phyloP scores from a whole-genome alignment of 306 rosid genomes.

The Hippophae rhamnoides region DNA sequence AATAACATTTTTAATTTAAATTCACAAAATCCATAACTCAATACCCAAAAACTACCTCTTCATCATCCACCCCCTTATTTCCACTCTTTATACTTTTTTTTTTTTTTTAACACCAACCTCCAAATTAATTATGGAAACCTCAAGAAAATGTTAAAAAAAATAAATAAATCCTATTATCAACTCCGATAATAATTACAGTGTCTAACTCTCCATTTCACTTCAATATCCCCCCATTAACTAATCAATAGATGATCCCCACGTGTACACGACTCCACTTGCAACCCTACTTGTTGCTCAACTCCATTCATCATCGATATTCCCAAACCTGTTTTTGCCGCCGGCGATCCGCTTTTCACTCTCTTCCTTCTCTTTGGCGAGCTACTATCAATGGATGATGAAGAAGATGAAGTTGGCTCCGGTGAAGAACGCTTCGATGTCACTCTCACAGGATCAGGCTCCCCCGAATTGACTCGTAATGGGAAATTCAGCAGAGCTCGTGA shows the following conservation, averaged over 20 bases:
- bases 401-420: slow-evolving; percentile 34
- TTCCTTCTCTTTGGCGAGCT: slow-evolving; percentile 35
- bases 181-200: slow-evolving; percentile 29
- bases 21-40: no score
- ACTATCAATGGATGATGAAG: slow-evolving; percentile 23
- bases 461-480: slow-evolving; percentile 77
- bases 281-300: slow-evolving; percentile 14
- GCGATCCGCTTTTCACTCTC: slow-evolving; percentile 13
- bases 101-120: no score
- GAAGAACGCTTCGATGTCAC: slow-evolving; percentile 50
- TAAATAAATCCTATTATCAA: no score
- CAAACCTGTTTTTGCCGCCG: slow-evolving; percentile 13
- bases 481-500: slow-evolving; percentile 70
- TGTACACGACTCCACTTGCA: slow-evolving; percentile 13
- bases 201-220: neutral
- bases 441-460: slow-evolving; percentile 83
- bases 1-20: no score
- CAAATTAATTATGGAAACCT: no score
- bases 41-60: no score
- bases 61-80: no score
- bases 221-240: slow-evolving; percentile 1
- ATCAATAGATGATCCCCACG: slow-evolving; percentile 26
- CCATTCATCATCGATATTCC: slow-evolving; percentile 10
- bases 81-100: no score
- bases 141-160: no score